phyloP scores from a whole-genome alignment of 2,329 filamentous ascomycete genomes.

The Claviceps sp. region DNA sequence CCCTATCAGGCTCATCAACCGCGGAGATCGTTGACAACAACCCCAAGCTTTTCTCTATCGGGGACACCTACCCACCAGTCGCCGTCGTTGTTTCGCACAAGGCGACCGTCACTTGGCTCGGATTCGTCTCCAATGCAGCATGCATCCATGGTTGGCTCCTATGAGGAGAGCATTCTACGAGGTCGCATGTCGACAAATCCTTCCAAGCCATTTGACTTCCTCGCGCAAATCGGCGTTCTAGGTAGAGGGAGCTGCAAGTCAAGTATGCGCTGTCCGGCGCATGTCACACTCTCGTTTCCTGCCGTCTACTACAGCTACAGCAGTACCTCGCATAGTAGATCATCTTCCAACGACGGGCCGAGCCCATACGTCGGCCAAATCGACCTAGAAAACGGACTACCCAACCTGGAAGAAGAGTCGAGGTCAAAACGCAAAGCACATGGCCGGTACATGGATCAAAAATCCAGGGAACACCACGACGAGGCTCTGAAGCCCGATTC shows the following conservation, averaged over 20 bases:
- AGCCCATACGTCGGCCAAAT: conserved; percentile 93
- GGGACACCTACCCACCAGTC: conserved; percentile 37
- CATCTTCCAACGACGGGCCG: conserved; percentile 65
- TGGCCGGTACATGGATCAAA: conserved; percentile 27
- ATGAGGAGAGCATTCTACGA: conserved; percentile 89
- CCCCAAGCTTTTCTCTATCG: conserved; percentile 26
- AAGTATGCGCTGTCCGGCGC: conserved; percentile 71
- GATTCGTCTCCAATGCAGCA: conserved; percentile 71
- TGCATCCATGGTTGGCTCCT: conserved; percentile 93
- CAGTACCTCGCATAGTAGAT: conserved; percentile 48
- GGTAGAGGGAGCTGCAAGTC: conserved; percentile 81
- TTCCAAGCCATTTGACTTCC: conserved; percentile 81
- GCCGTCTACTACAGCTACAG: conserved; percentile 94
- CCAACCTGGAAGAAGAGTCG: conserved; percentile 34
- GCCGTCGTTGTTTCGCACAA: conserved; percentile 36
- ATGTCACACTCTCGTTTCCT: conserved; percentile 81
- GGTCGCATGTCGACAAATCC: conserved; percentile 95
- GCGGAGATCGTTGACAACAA: conserved; percentile 57
- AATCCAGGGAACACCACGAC: conserved; percentile 13
- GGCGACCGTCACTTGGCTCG: conserved; percentile 57
- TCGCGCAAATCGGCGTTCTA: conserved; percentile 88
- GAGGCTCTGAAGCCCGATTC: conserved; percentile 10
- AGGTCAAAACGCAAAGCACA: conserved; percentile 36
- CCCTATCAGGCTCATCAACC: conserved; percentile 71
- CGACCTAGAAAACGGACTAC: conserved; percentile 71